Evolutionary conservation across 257 asterid genomes (phyloP).

Genomic region (Solanum rostratum): DNA sequence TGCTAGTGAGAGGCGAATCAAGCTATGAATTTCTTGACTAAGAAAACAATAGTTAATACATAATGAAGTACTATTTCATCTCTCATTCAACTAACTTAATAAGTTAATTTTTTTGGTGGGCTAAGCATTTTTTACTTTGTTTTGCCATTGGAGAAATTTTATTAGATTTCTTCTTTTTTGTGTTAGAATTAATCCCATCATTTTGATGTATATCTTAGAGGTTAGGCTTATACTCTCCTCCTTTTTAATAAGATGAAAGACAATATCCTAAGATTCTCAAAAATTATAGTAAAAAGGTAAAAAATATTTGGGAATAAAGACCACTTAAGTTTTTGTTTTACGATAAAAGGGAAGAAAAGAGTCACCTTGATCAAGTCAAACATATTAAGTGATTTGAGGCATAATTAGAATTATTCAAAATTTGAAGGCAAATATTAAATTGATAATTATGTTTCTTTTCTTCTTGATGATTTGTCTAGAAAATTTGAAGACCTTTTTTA

Average conservation of each 20-base stretch:
- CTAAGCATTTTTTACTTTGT: background rate
- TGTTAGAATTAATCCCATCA: background rate
- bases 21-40: background rate
- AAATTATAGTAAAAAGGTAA: too few relatives aligned
- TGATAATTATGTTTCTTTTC: background rate
- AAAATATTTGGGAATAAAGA: too few relatives aligned
- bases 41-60: background rate
- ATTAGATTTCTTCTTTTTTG: background rate
- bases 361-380: background rate
- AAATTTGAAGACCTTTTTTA: background rate
- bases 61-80: background rate
- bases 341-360: too few relatives aligned
- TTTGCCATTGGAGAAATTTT: background rate
- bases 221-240: too few relatives aligned
- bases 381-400: background rate
- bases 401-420: background rate
- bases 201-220: background rate
- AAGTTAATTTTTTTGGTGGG: background rate
- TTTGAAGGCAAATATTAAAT: background rate
- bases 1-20: background rate
- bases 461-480: background rate
- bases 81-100: background rate
- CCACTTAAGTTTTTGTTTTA: too few relatives aligned
- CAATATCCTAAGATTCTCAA: too few relatives aligned
- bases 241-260: too few relatives aligned